Evolutionary conservation across 140 eudicot species (phyloP).

Genomic region (Anethum foeniculum): DNA sequence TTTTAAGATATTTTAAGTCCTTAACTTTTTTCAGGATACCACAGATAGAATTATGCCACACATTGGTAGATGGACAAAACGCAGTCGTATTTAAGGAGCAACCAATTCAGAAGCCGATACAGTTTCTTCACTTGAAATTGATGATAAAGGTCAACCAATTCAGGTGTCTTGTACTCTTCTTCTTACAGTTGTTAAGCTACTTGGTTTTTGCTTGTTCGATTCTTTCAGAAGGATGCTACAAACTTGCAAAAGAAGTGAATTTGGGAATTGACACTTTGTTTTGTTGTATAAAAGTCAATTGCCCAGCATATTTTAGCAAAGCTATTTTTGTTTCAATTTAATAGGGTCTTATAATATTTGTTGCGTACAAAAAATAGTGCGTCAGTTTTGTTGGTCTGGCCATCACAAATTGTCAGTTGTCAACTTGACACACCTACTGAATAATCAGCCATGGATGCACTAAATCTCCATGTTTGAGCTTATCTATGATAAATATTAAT

Average conservation of each 20-base stretch:
- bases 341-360: neutral
- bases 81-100: conserved; percentile 96
- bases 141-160: conserved; percentile 56
- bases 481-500: neutral
- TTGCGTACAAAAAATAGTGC: neutral
- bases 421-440: neutral
- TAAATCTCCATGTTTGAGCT: neutral
- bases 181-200: neutral
- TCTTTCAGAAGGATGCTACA: neutral
- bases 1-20: neutral
- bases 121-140: conserved; percentile 42
- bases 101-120: conserved; percentile 83
- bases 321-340: neutral
- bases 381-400: neutral
- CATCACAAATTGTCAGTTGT: neutral
- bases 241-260: neutral
- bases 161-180: conserved; percentile 44
- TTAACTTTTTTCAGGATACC: conserved; percentile 32
- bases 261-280: neutral
- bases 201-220: neutral
- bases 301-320: neutral
- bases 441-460: neutral
- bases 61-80: conserved; percentile 93
- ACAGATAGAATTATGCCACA: conserved; percentile 43
- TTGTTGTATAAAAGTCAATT: too few species aligned